Percentiles rank a stretch among this genome's conserved stretches.
Conservation (phyloP, 2,329 filamentous ascomycete species). For the Penicillium sp. region DNA sequence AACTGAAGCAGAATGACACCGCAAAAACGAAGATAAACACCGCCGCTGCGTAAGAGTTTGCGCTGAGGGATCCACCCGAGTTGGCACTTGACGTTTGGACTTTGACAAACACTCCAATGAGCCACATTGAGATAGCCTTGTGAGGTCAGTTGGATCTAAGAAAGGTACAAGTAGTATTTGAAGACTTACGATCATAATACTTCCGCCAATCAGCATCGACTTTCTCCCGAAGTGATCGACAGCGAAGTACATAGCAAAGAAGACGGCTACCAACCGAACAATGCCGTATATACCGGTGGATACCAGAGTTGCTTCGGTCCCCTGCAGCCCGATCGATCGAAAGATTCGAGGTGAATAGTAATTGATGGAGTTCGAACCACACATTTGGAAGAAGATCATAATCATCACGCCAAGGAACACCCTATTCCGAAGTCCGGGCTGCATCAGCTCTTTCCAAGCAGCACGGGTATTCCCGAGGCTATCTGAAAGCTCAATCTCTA, state of each 20-base stretch:
- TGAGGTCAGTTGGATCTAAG: neutral
- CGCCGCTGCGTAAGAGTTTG: conserved; percentile 69
- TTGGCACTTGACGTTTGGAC: conserved; percentile 55
- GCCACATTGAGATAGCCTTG: conserved; percentile 65
- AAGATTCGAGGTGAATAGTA: conserved; percentile 63
- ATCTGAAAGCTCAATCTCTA: conserved; percentile 53
- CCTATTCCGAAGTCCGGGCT: conserved; percentile 53
- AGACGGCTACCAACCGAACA: conserved; percentile 66
- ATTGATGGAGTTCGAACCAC: conserved; percentile 60
- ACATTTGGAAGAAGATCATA: conserved; percentile 58
- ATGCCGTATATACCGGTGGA: conserved; percentile 54
- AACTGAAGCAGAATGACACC: conserved; percentile 68
- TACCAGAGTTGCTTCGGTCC: conserved; percentile 67
- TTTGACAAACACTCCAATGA: conserved; percentile 62
- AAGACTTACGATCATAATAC: conserved; percentile 62
- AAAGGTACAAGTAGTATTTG: no score
- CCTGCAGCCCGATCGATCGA: conserved; percentile 58
- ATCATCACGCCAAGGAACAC: conserved; percentile 55
- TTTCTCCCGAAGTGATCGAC: conserved; percentile 39
- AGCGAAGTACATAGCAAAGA: conserved; percentile 56
- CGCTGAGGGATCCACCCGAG: conserved; percentile 55
- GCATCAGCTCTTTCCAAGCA: conserved; percentile 59
- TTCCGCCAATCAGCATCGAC: conserved; percentile 67
- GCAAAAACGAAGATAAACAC: conserved; percentile 73
- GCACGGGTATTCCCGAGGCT: conserved; percentile 37